These are phyloP conservation scores for Brassica incana DNA, from an alignment of 345 rosid species.

Conservation along the genomic window DNA sequence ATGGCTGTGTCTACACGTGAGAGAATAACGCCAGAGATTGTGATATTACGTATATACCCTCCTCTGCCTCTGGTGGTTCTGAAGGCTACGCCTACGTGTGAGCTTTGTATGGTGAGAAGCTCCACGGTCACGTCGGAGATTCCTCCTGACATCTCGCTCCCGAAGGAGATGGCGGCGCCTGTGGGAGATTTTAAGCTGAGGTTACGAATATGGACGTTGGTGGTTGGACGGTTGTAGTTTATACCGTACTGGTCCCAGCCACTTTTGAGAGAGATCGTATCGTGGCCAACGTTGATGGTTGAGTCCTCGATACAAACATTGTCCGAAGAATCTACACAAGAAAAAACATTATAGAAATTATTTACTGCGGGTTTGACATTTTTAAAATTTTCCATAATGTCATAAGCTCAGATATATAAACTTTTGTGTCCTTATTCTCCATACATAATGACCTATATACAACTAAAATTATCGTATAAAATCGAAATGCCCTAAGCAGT, in stretches of 20 bases:
- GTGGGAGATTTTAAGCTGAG: slow-evolving; percentile 66
- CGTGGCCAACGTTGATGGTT: slow-evolving; percentile 66
- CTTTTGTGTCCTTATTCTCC: too few relatives aligned
- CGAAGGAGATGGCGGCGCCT: slow-evolving; percentile 77
- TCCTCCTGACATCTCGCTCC: slow-evolving; percentile 98
- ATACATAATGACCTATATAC: too few relatives aligned
- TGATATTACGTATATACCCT: slow-evolving; percentile 67
- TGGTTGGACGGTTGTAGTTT: slow-evolving; percentile 65
- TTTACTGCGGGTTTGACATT: too few relatives aligned
- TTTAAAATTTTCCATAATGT: too few relatives aligned
- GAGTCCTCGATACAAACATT: slow-evolving; percentile 82
- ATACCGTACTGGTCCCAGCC: slow-evolving; percentile 98
- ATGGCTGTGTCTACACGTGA: slow-evolving; percentile 47
- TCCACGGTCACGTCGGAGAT: slow-evolving; percentile 62
- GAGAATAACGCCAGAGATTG: slow-evolving; percentile 51
- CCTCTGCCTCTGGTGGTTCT: slow-evolving; percentile 83
- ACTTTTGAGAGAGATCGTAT: slow-evolving; percentile 76
- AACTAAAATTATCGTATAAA: too few relatives aligned
- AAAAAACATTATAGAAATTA: background rate
- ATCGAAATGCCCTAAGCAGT: too few relatives aligned
- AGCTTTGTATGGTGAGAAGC: slow-evolving; percentile 47
- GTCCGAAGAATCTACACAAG: slow-evolving; percentile 75
- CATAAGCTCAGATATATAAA: too few relatives aligned
- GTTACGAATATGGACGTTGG: slow-evolving; percentile 56
- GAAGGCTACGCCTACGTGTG: slow-evolving; percentile 61